Evolutionary conservation across 2,329 filamentous ascomycete species (phyloP).

Genomic region (Xylariaceae sp.): DNA sequence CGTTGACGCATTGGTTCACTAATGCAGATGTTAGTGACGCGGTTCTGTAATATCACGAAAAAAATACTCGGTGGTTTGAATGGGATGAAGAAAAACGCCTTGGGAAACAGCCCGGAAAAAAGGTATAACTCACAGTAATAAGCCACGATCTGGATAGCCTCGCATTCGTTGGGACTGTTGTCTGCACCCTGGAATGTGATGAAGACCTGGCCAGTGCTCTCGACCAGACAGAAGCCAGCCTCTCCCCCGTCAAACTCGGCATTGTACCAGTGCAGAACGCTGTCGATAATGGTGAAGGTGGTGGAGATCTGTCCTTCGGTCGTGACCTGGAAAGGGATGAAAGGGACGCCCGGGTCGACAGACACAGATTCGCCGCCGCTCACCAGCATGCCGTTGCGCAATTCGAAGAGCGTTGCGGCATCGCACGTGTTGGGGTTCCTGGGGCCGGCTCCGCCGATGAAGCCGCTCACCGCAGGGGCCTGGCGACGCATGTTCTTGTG

Average conservation of each 20-base stretch:
- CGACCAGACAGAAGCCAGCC: slow-evolving; percentile 25
- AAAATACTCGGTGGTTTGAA: not conserved
- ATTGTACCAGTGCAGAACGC: slow-evolving; percentile 26
- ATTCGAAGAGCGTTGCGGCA: slow-evolving; percentile 21
- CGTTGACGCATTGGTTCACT: slow-evolving; percentile 18
- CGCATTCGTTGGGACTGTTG: slow-evolving; percentile 17
- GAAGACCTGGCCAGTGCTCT: slow-evolving; percentile 19
- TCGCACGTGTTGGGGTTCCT: slow-evolving; percentile 20
- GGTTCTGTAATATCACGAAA: not conserved
- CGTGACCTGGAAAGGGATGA: slow-evolving; percentile 12
- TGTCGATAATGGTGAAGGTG: slow-evolving; percentile 18
- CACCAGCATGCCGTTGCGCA: slow-evolving; percentile 19
- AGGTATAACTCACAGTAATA: slow-evolving; percentile 10
- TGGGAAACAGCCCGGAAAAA: too few species aligned
- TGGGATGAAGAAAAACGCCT: not conserved
- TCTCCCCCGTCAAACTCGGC: slow-evolving; percentile 19
- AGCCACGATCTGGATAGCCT: slow-evolving; percentile 14
- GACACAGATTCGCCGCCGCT: slow-evolving; percentile 17
- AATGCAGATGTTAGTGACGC: not conserved
- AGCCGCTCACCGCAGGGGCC: slow-evolving; percentile 11
- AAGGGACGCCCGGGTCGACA: slow-evolving; percentile 15
- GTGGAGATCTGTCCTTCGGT: slow-evolving; percentile 8
- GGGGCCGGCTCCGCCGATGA: slow-evolving; percentile 21
- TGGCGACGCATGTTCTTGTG: slow-evolving; percentile 9
- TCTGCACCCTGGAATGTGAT: slow-evolving; percentile 14